Evolutionary conservation across 2,329 filamentous ascomycete species (phyloP).

Genomic region (Aspergillus floridensis): DNA sequence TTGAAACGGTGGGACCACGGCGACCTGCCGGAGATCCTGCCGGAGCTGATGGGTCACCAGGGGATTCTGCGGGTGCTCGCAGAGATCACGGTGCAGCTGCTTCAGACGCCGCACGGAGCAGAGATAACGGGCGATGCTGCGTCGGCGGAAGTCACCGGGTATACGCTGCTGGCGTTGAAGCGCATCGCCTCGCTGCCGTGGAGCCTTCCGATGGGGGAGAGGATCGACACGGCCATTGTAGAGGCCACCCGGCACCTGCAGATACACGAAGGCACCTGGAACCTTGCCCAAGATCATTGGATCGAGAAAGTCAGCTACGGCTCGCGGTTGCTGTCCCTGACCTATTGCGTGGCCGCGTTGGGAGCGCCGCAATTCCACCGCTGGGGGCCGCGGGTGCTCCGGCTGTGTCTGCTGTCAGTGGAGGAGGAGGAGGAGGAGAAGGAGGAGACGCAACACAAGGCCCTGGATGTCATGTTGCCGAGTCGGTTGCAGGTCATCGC

Average conservation of each 20-base stretch:
- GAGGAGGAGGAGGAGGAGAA: background rate
- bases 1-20: background rate
- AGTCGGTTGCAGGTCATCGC: too few species aligned
- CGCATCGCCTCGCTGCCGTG: background rate
- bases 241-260: background rate
- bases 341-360: background rate
- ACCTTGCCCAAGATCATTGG: background rate
- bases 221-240: background rate
- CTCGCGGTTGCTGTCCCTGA: background rate
- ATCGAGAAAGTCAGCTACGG: conserved; percentile 4
- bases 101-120: background rate
- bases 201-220: background rate
- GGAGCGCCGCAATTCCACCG: background rate
- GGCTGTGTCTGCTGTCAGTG: background rate
- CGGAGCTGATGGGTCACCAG: background rate
- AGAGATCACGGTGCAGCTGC: background rate
- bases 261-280: background rate
- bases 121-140: background rate
- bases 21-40: background rate
- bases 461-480: too few species aligned
- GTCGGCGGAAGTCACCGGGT: conserved; percentile 2
- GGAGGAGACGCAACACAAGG: too few species aligned
- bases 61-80: background rate
- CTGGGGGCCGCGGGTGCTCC: background rate
- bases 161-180: background rate